These are phyloP conservation scores for Hanseniaspora lachancei DNA, from an alignment of 805 yeast species.

Conservation along the genomic window DNA sequence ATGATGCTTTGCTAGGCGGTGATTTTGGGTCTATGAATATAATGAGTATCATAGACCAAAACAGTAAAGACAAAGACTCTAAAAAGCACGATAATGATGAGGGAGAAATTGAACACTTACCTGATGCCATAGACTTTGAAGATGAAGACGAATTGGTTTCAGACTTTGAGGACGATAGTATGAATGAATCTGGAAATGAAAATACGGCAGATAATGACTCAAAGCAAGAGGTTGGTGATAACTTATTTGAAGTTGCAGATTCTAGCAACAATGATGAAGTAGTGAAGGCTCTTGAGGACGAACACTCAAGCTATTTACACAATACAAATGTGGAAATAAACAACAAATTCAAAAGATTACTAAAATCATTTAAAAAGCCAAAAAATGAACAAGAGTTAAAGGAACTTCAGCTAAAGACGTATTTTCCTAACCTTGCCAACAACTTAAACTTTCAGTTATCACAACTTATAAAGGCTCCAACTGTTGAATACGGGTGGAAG, in stretches of 20 bases:
- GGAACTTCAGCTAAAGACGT: constrained; percentile 28
- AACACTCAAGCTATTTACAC: neutral
- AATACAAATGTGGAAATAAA: neutral
- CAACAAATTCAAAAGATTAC: neutral
- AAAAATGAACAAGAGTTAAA: constrained; percentile 18
- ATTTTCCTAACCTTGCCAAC: constrained; percentile 41
- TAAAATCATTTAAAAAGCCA: neutral
- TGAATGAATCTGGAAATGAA: constrained; percentile 24
- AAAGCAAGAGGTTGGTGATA: constrained; percentile 20
- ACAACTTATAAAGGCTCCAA: constrained; percentile 37
- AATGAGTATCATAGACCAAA: constrained; percentile 21
- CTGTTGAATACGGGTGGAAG: constrained; percentile 38
- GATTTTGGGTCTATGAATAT: constrained; percentile 28
- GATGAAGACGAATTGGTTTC: constrained; percentile 92
- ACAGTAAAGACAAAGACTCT: constrained; percentile 11
- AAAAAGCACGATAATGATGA: constrained; percentile 24
- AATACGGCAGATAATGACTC: constrained; percentile 11
- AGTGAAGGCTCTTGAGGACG: neutral
- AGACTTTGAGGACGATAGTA: constrained; percentile 37
- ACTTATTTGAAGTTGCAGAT: constrained; percentile 12
- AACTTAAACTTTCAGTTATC: constrained; percentile 44
- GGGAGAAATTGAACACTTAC: constrained; percentile 58
- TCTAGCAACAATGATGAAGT: neutral
- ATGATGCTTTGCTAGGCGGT: constrained; percentile 29
- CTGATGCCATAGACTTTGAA: constrained; percentile 85